Base-by-base conservation (phyloP, 768 basidiomycete species). In the Fibroporia radiculosa region DNA sequence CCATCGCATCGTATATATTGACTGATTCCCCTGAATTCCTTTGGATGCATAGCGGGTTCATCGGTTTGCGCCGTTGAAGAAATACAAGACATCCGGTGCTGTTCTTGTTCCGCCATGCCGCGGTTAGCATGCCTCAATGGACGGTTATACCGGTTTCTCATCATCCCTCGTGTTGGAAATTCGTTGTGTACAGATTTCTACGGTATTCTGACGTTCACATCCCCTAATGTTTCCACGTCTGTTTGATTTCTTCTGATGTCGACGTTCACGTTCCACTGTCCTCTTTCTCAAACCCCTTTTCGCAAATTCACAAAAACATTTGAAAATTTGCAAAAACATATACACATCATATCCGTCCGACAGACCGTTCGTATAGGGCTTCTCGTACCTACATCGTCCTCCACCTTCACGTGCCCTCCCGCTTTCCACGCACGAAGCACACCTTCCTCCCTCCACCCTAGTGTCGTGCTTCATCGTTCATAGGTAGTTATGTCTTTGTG, bases 261-360 rank as follows among this genome's bases (percentile, higher is more conserved):
- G 46, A 47, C 50, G 55, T 50, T 47, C 47, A 58, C 56, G 50
- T 65, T 57, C 57, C 57, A 55, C 57, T 45, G 48, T 65, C 61
- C 58, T 65, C 57, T 50, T 59, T 62, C 62, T 58, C 65, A 67
- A 61, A 63, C 62, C 55, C 59, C 62, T 65, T 66, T 41, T 47
- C 45, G 45, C 62, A 66, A 62, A 66, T 58, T 52, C 54, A 67
- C 66, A 77, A 78, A 78, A 77, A 78, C 63, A 74, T 63, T 51
- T 56, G 54, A 61, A 58, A 61, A 42, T 51, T 51, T 53, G 54
- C 59, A 63, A 62, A 64, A 63, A 63, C 66, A 57, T 66, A 59
- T 60, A 48, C 48, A 45, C 48, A 49, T 54, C n/a, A 61, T 53
- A 53, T 50, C 48, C 41, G 51, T 56, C 47, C 53, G 59, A 50